Base-by-base conservation (phyloP, 2,329 filamentous ascomycete genomes). In the Simplicillium sp. region DNA sequence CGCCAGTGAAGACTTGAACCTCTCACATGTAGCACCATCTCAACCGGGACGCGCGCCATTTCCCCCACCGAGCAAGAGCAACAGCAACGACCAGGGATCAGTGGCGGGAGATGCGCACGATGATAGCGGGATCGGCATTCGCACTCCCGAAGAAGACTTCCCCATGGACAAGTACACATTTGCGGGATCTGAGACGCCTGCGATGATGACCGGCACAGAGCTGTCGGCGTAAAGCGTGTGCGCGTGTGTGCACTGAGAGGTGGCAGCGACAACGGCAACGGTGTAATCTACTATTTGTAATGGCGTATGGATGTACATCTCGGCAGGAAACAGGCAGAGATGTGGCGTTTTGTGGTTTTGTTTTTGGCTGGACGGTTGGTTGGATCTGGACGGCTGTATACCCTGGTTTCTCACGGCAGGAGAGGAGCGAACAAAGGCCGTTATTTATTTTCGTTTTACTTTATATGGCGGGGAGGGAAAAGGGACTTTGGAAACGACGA, bases 91-190 rank as follows among this genome's bases (percentile, higher is more conserved):
- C 8, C 43, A 44, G n/a, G 54, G 58, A 3, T 57, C 42, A 6
- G 48, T 67, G 36, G 67, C 70, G 17, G 53, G 66, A 43, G 69
- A 71, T 43, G 62, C 55, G 3, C 75, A 82, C 45, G 83, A 87
- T 49, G 84, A 87, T 49, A 87, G 83, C 52, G 83, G 82, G 2
- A 87, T 87, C 45, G 81, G 81, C 25, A 81, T 87, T 50, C 66
- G 77, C 38, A 81, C 77, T 4, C 77, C 78, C 1, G 79, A 82
- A 40, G 78, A 82, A 41, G 78, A 82, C 18, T 78, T 77, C 36
- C 65, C 71, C 1, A 70, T 77, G 56, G 73, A 75, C 39, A 81
- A 81, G 53, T 81, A 72, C 52, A 64, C 66, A 9, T 72, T 70
- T 44, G 50, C 62, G 11, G 57, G 57, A 31, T 45, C 55, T 18